phyloP scores from a whole-genome alignment of 2,329 filamentous ascomycete species.

The Venturiaceae sp. region DNA sequence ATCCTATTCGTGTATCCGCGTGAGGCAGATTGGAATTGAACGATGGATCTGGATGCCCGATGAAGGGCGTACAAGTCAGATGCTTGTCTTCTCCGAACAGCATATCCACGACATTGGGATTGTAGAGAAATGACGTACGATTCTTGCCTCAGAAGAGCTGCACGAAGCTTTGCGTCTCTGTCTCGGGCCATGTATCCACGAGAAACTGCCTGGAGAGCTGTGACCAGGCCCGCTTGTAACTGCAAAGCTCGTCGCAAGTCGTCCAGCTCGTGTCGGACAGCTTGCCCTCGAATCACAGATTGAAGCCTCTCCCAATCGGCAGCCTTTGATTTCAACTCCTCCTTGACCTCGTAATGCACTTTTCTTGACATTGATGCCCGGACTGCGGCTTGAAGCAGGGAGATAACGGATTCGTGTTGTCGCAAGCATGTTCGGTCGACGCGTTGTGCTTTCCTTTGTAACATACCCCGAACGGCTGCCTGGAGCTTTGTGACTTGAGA shows the following conservation, averaged over 20 bases:
- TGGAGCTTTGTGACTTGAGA: constrained; percentile 51
- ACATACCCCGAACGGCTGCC: constrained; percentile 34
- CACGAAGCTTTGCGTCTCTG: constrained; percentile 20
- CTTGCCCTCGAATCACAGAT: constrained; percentile 11
- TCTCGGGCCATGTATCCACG: constrained; percentile 24
- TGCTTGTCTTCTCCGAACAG: constrained; percentile 32
- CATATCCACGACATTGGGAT: constrained; percentile 39
- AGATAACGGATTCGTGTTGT: constrained; percentile 29
- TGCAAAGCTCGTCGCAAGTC: constrained; percentile 22
- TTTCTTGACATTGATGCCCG: constrained; percentile 52
- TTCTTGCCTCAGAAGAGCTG: constrained; percentile 35
- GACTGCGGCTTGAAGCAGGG: constrained; percentile 54
- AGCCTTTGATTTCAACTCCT: constrained; percentile 5
- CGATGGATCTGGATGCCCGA: constrained; percentile 46
- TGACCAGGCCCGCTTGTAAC: constrained; percentile 20
- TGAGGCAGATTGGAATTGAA: constrained; percentile 54
- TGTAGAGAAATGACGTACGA: constrained; percentile 39
- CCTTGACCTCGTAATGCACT: constrained; percentile 18
- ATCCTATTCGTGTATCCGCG: constrained; percentile 58
- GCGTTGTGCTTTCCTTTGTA: constrained; percentile 26
- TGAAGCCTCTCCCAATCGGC: constrained; percentile 8
- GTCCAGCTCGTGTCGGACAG: constrained; percentile 18
- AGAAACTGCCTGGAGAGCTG: constrained; percentile 30
- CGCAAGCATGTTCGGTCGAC: constrained; percentile 24
- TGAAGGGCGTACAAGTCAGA: constrained; percentile 44